Percentiles rank a stretch among this genome's conserved stretches.
These are phyloP conservation scores for Vaccinium vitisidaea DNA, from an alignment of 148 eudicot species.

Conservation along the genomic window DNA sequence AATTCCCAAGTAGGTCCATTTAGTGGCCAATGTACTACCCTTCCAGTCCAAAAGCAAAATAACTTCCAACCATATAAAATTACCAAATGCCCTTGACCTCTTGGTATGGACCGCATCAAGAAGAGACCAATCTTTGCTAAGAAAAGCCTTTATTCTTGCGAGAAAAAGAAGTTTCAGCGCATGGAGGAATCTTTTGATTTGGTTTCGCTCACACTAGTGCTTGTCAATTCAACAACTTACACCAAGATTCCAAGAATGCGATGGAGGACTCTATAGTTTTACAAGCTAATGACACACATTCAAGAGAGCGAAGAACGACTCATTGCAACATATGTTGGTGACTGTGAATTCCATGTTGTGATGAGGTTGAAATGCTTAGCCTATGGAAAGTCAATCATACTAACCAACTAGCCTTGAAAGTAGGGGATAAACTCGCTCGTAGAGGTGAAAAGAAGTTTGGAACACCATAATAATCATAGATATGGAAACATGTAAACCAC, in stretches of 20 bases:
- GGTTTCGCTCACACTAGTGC: background rate
- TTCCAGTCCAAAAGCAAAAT: too few relatives aligned
- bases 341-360: background rate
- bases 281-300: background rate
- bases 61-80: too few relatives aligned
- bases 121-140: background rate
- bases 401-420: background rate
- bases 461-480: background rate
- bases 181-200: background rate
- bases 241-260: background rate
- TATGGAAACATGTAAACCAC: too few relatives aligned
- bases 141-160: background rate
- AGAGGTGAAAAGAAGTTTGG: background rate
- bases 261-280: background rate
- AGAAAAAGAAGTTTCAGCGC: background rate
- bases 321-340: background rate
- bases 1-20: too few relatives aligned
- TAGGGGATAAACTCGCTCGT: background rate
- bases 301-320: background rate
- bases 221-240: background rate
- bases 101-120: background rate
- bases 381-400: background rate
- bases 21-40: too few relatives aligned
- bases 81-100: too few relatives aligned
- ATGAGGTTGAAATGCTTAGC: background rate